Percentiles rank a stretch among this genome's conserved stretches.
phyloP scores from a whole-genome alignment of 148 eudicot species.

The Bassia scoparia region DNA sequence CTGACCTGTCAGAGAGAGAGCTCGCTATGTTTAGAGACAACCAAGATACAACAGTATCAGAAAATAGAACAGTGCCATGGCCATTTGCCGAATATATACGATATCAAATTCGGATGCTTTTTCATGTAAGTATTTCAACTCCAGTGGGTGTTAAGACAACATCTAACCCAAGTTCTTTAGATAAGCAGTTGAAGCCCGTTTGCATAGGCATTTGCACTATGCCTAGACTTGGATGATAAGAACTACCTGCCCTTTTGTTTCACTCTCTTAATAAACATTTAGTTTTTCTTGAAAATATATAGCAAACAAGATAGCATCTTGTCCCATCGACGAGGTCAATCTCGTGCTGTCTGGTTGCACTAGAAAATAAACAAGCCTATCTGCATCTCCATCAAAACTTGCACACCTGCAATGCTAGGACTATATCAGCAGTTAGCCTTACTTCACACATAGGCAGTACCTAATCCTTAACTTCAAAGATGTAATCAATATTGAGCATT shows the following conservation, averaged over 20 bases:
- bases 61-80: constrained; percentile 89
- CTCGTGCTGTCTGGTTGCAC: constrained; percentile 48
- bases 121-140: constrained; percentile 83
- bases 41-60: constrained; percentile 55
- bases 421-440: constrained; percentile 36
- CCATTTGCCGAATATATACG: constrained; percentile 92
- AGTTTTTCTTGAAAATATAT: constrained; percentile 70
- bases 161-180: constrained; percentile 64
- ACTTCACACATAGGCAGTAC: constrained; percentile 6
- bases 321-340: constrained; percentile 94
- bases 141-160: constrained; percentile 86
- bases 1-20: constrained; percentile 54
- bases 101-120: constrained; percentile 80
- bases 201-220: constrained; percentile 91
- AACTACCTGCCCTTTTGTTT: constrained; percentile 25
- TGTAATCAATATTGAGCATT: not conserved
- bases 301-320: constrained; percentile 87
- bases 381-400: constrained; percentile 98
- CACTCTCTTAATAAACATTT: constrained; percentile 36
- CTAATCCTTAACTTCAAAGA: not conserved
- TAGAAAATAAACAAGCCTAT: constrained; percentile 85
- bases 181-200: constrained; percentile 91
- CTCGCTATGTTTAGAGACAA: constrained; percentile 46
- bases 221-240: constrained; percentile 51
- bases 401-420: constrained; percentile 87